Base-by-base conservation (phyloP, 2,329 filamentous ascomycete genomes). In the Epichloe elymi region DNA sequence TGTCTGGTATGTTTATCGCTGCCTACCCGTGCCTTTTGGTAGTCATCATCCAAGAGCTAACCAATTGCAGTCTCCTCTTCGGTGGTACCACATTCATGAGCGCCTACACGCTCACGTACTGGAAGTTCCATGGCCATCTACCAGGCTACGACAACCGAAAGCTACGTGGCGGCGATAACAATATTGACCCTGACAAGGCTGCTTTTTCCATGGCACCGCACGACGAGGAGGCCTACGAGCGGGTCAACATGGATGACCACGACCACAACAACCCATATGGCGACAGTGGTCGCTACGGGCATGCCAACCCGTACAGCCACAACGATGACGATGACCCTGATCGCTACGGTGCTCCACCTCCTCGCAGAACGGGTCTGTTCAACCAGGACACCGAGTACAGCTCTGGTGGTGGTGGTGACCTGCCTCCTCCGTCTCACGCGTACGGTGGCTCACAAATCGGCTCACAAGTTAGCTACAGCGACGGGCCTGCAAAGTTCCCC, bases 101-200 rank as follows among this genome's bases (percentile, higher is more conserved):
- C 60, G 68, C 77, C 52, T 82, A 76, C 65, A 79, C 79, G 30
- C 66, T 82, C 55, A 71, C 76, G 55, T 82, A 81, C 68, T 82
- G 77, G 68, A 75, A 76, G 59, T 75, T 77, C 61, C 76, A 83
- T 66, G 76, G 78, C 59, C 74, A 67, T 51, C 72, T 83, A 15
- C 81, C 81, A 2, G 80, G 80, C 52, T 82, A 82, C 63, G 78
- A 80, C 59, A 70, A 70, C 56, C 69, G 62, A 59, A 64, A 69
- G 59, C 58, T 71, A 49, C 66, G 70, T 48, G 62, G 63, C 53
- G 61, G 61, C 54, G 65, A 64, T 56, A 66, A 71, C 57, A 76
- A 78, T 67, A 83, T 83, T 57, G 81, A 84, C 62, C 81, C 81
- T 0, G 80, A 85, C 65, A 83, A 83, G 70, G 80, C 80, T 30